These are phyloP conservation scores for Claviceps sp. DNA, from an alignment of 2,329 filamentous ascomycete genomes.

Conservation along the genomic window DNA sequence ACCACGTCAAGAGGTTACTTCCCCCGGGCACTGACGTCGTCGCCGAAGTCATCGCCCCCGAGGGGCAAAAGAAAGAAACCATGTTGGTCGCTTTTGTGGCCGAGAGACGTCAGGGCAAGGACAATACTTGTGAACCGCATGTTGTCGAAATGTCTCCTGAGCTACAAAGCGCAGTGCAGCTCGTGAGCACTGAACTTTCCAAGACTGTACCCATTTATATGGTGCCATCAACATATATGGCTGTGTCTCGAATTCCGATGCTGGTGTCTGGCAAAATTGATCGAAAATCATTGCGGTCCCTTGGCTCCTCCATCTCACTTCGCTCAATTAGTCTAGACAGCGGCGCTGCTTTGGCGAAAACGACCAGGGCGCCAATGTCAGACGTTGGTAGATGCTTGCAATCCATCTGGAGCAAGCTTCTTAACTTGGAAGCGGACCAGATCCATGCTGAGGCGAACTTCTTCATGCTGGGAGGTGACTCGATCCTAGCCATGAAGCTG, in stretches of 20 bases:
- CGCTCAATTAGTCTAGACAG: neutral
- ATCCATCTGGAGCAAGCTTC: neutral
- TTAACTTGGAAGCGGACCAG: neutral
- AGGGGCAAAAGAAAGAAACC: neutral
- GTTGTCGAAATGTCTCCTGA: neutral
- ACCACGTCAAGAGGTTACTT: neutral
- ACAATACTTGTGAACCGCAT: neutral
- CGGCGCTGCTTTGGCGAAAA: neutral
- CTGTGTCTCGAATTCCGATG: constrained; percentile 1
- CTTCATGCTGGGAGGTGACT: constrained; percentile 3
- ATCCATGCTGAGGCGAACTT: neutral
- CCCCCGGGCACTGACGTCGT: neutral
- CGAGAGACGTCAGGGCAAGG: neutral
- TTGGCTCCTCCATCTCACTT: neutral
- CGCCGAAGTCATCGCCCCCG: neutral
- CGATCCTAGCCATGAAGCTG: constrained; percentile 1
- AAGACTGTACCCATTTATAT: neutral
- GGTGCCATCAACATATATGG: constrained; percentile 1
- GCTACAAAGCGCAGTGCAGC: neutral
- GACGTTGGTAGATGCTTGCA: neutral
- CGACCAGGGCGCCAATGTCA: neutral
- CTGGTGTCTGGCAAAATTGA: neutral
- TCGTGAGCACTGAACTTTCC: neutral
- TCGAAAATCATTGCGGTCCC: neutral
- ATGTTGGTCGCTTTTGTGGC: constrained; percentile 2